Conservation (phyloP, 495 filamentous ascomycete species). For the Xylaria curta region DNA sequence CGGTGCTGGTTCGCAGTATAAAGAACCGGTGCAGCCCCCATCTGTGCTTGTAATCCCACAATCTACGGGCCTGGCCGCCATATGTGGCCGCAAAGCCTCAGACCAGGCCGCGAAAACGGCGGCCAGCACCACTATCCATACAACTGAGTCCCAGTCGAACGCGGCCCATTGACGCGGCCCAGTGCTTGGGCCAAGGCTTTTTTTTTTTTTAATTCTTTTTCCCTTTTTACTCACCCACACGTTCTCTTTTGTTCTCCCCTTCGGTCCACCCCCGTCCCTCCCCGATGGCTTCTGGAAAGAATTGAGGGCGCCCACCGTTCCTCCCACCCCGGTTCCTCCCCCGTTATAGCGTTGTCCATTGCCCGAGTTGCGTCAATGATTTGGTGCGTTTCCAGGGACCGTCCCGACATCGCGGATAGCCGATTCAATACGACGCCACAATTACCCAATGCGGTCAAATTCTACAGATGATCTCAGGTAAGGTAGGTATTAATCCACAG, state of each 20-base stretch:
- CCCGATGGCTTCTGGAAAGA: constrained; percentile 32
- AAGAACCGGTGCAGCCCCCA: constrained; percentile 35
- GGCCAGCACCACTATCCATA: constrained; percentile 33
- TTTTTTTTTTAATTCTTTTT: constrained; percentile 23
- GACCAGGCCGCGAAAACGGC: constrained; percentile 38
- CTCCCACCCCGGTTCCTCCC: neutral
- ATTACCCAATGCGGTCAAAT: constrained; percentile 5
- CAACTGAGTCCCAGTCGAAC: constrained; percentile 15
- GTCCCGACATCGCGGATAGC: constrained; percentile 35
- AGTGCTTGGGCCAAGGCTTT: constrained; percentile 31
- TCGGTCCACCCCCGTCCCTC: neutral
- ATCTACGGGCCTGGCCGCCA: constrained; percentile 31
- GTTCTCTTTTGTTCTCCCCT: constrained; percentile 14
- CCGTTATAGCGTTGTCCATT: neutral
- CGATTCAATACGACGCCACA: constrained; percentile 16
- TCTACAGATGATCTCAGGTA: neutral
- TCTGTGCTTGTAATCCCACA: neutral
- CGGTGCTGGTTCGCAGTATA: constrained; percentile 28
- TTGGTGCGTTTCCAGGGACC: constrained; percentile 10
- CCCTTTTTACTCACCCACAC: neutral
- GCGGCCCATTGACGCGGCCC: constrained; percentile 36
- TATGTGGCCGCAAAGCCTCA: constrained; percentile 39
- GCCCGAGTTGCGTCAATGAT: neutral
- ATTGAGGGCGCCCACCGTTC: constrained; percentile 36
- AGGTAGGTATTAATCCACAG: neutral